Evolutionary conservation across 176 grass and related monocot genomes (phyloP).

Genomic region (Typha latifolia): DNA sequence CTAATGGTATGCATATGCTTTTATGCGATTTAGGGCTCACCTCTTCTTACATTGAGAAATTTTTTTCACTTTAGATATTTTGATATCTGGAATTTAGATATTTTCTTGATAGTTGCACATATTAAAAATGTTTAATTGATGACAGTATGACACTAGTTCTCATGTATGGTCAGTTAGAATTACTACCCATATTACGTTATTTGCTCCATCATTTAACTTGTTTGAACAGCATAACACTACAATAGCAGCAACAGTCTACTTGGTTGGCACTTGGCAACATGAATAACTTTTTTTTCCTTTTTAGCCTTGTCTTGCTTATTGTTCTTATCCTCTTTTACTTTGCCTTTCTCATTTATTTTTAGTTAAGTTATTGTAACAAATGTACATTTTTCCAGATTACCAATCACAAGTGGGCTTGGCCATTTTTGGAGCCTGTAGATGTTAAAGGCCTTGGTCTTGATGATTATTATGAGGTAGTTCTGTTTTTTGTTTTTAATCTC

Average conservation of each 20-base stretch:
- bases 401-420: conserved; percentile 46
- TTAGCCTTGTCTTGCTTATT: background rate
- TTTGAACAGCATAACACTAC: too few relatives aligned
- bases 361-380: conserved; percentile 11
- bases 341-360: conserved; percentile 12
- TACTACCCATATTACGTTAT: background rate
- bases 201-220: too few relatives aligned
- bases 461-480: conserved; percentile 74
- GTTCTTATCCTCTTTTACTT: background rate
- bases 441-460: conserved; percentile 48
- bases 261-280: too few relatives aligned
- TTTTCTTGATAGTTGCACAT: background rate
- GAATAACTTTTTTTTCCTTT: too few relatives aligned
- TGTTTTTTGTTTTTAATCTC: conserved; percentile 5
- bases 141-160: background rate
- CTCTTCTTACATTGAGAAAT: background rate
- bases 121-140: background rate
- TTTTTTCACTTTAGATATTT: background rate
- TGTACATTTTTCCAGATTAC: conserved; percentile 47
- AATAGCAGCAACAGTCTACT: too few relatives aligned
- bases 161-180: background rate
- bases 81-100: background rate
- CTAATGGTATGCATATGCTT: background rate
- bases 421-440: conserved; percentile 80
- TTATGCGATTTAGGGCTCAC: background rate